Evolutionary conservation across 441 rosid genomes (phyloP).

Genomic region (Euphorbia celastroides): DNA sequence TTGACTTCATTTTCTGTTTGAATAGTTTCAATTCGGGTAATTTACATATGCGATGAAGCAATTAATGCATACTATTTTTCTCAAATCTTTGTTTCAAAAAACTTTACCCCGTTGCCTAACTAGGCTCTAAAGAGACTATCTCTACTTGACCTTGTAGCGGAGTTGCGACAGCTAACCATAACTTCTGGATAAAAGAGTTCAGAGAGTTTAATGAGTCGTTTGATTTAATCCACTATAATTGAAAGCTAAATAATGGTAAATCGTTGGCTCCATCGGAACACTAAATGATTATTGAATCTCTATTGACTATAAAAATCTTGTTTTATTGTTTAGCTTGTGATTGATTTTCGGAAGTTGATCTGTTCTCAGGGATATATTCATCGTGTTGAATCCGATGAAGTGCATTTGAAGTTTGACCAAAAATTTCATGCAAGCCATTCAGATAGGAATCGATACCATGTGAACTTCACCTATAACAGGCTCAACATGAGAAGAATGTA

Average conservation of each 20-base stretch:
- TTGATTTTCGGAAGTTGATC: slow-evolving; percentile 3
- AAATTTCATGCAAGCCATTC: slow-evolving; percentile 33
- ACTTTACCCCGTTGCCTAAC: too few species aligned
- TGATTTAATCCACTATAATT: too few species aligned
- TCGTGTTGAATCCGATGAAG: slow-evolving; percentile 58
- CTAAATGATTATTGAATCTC: too few species aligned
- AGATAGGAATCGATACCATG: slow-evolving; percentile 32
- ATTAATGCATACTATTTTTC: neutral
- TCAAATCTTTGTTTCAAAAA: neutral
- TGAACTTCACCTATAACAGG: slow-evolving; percentile 39
- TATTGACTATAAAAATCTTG: neutral
- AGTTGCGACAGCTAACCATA: too few species aligned
- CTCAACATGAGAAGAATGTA: slow-evolving; percentile 47
- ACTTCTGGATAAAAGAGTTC: too few species aligned
- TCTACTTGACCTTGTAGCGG: too few species aligned
- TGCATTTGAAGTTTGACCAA: slow-evolving; percentile 32
- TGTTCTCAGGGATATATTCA: slow-evolving; percentile 45
- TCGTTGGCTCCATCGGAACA: too few species aligned
- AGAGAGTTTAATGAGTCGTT: too few species aligned
- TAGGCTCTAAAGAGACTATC: too few species aligned
- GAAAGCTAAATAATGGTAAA: too few species aligned
- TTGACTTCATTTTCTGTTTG: slow-evolving; percentile 7
- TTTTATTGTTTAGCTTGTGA: slow-evolving; percentile 8
- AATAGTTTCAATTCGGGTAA: neutral
- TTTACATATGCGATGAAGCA: neutral